Base-by-base conservation (phyloP, 495 filamentous ascomycete genomes). In the Articulospora tetracladia region DNA sequence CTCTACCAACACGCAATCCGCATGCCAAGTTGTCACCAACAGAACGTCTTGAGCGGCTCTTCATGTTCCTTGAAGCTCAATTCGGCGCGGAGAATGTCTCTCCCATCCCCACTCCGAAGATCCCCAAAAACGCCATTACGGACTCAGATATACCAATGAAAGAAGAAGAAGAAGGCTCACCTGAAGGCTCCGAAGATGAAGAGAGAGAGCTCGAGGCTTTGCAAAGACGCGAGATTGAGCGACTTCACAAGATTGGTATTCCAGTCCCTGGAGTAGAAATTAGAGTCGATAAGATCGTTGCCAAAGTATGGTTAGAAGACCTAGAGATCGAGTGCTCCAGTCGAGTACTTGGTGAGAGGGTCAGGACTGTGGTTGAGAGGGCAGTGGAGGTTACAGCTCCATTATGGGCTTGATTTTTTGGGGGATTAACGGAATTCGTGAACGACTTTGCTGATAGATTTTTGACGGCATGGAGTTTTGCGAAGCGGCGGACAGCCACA, bases 1-100 rank as follows among this genome's bases (percentile, higher is more conserved):
- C 70, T 54, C 66, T 79, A 15, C 77, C 79, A 1, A 60, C 69
- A 41, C 76, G 77, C 30, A 92, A 96, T 63, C 89, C 84, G 0
- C 91, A 94, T 72, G 80, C 87, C 17, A 79, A 86, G 48, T 69
- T 89, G 44, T 78, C 77, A n/a, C 79, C 91, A 0, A 77, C 83
- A 25, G 90, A 94, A 63, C 87, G 90, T 26, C 80, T 98, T 47
- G 77, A 84, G 25, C 88, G 93, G 28, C 84, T 98, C 27, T 88
- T 91, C 73, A 89, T 97, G 83, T 96, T 98, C 79, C 87, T 98
- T 24, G 95, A 98, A 75, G 89, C 92, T 1, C 94, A 98, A 69
- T 98, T 98, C 67, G 95, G 94, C 44, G 78, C 82, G 20, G 82
- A 91, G 51, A 86, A 90, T 63, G 74, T 91, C 17, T 73, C 78